These are phyloP conservation scores for Amesomyces nigricolor DNA, from an alignment of 2,329 filamentous ascomycete species.

Conservation along the genomic window DNA sequence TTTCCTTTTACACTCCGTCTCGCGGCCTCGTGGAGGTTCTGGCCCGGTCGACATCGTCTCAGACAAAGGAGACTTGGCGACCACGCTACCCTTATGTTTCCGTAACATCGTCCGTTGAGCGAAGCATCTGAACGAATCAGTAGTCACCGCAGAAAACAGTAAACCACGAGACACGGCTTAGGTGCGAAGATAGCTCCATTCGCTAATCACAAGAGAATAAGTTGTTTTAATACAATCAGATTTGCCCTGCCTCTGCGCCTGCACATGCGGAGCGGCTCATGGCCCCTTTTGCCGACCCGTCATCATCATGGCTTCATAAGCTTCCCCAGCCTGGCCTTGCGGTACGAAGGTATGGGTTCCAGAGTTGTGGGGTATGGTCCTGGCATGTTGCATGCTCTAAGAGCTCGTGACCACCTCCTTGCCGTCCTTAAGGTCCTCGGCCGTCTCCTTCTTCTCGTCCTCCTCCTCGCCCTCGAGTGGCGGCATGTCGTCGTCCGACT, in stretches of 20 bases:
- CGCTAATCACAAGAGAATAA: constrained; percentile 5
- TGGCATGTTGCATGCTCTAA: neutral
- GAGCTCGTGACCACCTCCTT: constrained; percentile 17
- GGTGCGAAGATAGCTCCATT: constrained; percentile 11
- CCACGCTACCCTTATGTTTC: too few relatives aligned
- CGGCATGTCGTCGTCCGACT: constrained; percentile 79
- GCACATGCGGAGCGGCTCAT: neutral
- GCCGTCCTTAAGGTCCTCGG: constrained; percentile 32
- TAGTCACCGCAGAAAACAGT: neutral
- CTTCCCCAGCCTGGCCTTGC: neutral
- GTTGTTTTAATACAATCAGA: constrained; percentile 17
- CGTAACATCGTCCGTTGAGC: too few relatives aligned
- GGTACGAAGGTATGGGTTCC: neutral
- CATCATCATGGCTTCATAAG: constrained; percentile 3
- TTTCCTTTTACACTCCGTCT: too few relatives aligned
- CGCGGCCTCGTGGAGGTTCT: too few relatives aligned
- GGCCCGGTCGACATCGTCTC: too few relatives aligned
- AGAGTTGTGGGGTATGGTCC: neutral
- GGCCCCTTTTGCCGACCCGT: neutral
- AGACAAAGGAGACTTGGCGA: too few relatives aligned
- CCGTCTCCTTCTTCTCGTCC: constrained; percentile 37
- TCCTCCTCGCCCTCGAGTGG: constrained; percentile 63
- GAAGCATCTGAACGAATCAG: neutral
- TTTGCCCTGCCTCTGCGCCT: constrained; percentile 10
- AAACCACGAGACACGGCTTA: neutral